phyloP scores from a whole-genome alignment of 169 alveolate genomes.

The Cyclospora cayetanensis region DNA sequence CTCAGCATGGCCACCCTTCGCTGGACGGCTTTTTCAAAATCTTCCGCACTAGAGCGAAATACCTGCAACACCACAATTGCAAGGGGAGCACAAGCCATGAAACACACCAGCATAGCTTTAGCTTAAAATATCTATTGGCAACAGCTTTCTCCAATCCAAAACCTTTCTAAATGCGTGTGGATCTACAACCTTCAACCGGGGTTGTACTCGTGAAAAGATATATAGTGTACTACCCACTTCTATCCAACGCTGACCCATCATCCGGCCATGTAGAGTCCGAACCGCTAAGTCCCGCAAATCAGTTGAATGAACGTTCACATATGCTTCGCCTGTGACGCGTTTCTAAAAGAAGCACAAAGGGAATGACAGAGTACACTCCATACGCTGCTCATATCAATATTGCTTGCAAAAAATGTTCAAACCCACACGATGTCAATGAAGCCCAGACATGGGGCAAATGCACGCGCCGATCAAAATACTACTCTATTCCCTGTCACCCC shows the following conservation, averaged over 20 bases:
- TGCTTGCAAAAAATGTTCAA: background rate
- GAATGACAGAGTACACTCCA: no score
- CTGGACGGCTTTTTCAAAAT: constrained; percentile 59
- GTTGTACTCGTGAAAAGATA: no score
- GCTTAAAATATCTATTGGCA: no score
- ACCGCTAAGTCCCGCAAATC: constrained; percentile 73
- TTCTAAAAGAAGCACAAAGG: constrained; percentile 30
- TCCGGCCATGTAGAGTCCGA: constrained; percentile 74
- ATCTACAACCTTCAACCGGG: no score
- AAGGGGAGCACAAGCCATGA: no score
- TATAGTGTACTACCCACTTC: constrained; percentile 68
- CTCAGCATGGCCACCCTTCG: constrained; percentile 63
- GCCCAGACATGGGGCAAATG: background rate
- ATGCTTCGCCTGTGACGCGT: constrained; percentile 79
- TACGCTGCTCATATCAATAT: background rate
- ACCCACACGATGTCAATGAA: background rate
- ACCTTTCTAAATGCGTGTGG: no score
- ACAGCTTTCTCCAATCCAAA: no score
- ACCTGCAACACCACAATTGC: constrained; percentile 17
- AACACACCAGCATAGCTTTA: background rate
- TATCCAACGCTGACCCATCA: constrained; percentile 81
- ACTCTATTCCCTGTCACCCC: background rate
- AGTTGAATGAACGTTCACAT: constrained; percentile 75
- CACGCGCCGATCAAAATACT: background rate
- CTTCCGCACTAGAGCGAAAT: constrained; percentile 68